Conservation (phyloP, 2,329 filamentous ascomycete genomes). For the Endoconidiophora polonica region DNA sequence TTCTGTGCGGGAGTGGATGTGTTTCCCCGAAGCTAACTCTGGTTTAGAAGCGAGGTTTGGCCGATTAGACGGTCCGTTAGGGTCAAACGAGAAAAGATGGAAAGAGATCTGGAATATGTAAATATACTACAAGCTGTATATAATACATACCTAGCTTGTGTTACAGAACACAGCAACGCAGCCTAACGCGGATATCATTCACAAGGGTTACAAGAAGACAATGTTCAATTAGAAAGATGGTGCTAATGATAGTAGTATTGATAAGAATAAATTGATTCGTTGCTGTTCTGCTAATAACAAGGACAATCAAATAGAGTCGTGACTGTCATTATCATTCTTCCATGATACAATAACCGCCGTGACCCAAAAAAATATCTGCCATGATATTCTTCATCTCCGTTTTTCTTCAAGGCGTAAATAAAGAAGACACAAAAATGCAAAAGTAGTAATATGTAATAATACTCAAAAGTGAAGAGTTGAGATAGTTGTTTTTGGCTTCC, state of each 20-base stretch:
- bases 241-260: no score
- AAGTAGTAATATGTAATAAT: neutral
- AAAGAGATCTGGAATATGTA: constrained; percentile 42
- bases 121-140: neutral
- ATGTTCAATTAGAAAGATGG: no score
- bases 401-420: no score
- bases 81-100: constrained; percentile 42
- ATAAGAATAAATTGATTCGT: no score
- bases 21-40: constrained; percentile 60
- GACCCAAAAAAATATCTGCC: no score
- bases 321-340: no score
- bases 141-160: neutral
- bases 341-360: no score
- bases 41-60: constrained; percentile 46
- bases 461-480: constrained; percentile 9
- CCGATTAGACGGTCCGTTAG: constrained; percentile 42
- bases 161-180: no score
- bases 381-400: no score
- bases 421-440: no score
- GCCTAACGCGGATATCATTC: no score
- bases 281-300: neutral
- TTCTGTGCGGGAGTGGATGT: constrained; percentile 69
- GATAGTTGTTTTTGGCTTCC: constrained; percentile 4
- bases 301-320: neutral
- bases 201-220: no score